Conservation (phyloP, 1,284 basidiomycete genomes). For the Gastroboletus turbinatus region DNA sequence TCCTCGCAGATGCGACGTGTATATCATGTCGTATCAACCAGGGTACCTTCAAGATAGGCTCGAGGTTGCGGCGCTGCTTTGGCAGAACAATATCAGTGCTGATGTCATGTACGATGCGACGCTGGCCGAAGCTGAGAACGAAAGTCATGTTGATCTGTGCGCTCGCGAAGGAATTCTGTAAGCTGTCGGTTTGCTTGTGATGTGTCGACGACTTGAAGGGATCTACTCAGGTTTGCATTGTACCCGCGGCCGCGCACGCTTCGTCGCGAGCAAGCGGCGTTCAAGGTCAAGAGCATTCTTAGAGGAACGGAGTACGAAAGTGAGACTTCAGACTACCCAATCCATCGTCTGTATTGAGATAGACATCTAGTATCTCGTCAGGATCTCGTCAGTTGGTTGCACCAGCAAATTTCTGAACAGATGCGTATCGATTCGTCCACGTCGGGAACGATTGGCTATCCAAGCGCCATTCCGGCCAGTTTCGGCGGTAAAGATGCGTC, state of each 20-base stretch:
- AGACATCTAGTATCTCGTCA: constrained; percentile 55
- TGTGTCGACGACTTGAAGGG: background rate
- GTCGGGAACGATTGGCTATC: constrained; percentile 49
- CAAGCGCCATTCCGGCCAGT: constrained; percentile 36
- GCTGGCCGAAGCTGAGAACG: constrained; percentile 57
- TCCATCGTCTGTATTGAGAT: background rate
- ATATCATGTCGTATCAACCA: constrained; percentile 76
- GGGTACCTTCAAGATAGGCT: constrained; percentile 76
- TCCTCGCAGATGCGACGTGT: constrained; percentile 83
- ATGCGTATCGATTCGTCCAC: constrained; percentile 67
- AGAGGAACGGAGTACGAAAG: constrained; percentile 73
- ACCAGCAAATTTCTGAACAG: constrained; percentile 74
- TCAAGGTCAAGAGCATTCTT: constrained; percentile 79
- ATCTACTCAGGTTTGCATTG: constrained; percentile 59
- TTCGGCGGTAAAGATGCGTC: constrained; percentile 44
- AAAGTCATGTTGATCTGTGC: constrained; percentile 66
- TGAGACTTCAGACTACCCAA: constrained; percentile 23
- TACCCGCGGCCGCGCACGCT: constrained; percentile 60
- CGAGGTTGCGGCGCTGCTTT: constrained; percentile 75
- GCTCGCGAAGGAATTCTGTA: constrained; percentile 77
- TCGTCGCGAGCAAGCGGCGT: constrained; percentile 63
- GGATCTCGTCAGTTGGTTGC: constrained; percentile 71
- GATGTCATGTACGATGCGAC: constrained; percentile 85
- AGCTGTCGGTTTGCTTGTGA: constrained; percentile 25
- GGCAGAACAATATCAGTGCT: constrained; percentile 81